Percentiles rank a stretch among this genome's conserved stretches.
phyloP scores from a whole-genome alignment of 2,329 filamentous ascomycete genomes.

The Dendrostoma leiphaemia region DNA sequence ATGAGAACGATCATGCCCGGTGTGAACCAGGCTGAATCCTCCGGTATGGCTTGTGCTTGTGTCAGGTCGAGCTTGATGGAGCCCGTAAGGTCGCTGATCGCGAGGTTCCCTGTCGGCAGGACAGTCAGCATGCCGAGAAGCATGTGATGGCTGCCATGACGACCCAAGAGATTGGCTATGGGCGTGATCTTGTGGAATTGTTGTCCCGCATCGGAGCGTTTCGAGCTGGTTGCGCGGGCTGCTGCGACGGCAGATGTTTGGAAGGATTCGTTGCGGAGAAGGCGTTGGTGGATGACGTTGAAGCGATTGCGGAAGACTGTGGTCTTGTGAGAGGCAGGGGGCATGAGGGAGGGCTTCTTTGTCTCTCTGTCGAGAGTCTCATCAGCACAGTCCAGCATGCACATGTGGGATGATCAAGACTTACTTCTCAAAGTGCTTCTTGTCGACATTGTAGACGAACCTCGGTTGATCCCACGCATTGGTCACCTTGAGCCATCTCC shows the following conservation, averaged over 20 bases:
- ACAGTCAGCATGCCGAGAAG: slow-evolving; percentile 80
- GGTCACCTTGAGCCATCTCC: slow-evolving; percentile 81
- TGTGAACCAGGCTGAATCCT: slow-evolving; percentile 86
- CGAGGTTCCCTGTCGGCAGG: slow-evolving; percentile 77
- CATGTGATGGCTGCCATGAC: slow-evolving; percentile 81
- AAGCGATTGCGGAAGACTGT: slow-evolving; percentile 85
- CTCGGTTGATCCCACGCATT: slow-evolving; percentile 84
- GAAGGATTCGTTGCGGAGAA: slow-evolving; percentile 90
- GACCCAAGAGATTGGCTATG: slow-evolving; percentile 72
- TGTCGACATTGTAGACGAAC: slow-evolving; percentile 70
- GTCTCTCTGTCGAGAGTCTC: slow-evolving; percentile 47
- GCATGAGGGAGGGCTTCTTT: slow-evolving; percentile 68
- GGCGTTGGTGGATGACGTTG: slow-evolving; percentile 85
- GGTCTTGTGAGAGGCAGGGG: slow-evolving; percentile 78
- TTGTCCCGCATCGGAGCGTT: slow-evolving; percentile 59
- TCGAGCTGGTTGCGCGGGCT: slow-evolving; percentile 52
- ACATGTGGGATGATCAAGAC: slow-evolving; percentile 19
- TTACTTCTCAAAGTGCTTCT: slow-evolving; percentile 87
- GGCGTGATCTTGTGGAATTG: slow-evolving; percentile 86
- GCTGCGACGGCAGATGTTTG: slow-evolving; percentile 75
- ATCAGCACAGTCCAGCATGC: not conserved
- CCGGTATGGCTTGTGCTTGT: slow-evolving; percentile 77
- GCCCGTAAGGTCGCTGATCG: slow-evolving; percentile 83
- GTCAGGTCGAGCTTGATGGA: slow-evolving; percentile 82
- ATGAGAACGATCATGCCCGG: slow-evolving; percentile 95